Conservation (phyloP, 495 filamentous ascomycete species). For the Aspergillus bridgeri region DNA sequence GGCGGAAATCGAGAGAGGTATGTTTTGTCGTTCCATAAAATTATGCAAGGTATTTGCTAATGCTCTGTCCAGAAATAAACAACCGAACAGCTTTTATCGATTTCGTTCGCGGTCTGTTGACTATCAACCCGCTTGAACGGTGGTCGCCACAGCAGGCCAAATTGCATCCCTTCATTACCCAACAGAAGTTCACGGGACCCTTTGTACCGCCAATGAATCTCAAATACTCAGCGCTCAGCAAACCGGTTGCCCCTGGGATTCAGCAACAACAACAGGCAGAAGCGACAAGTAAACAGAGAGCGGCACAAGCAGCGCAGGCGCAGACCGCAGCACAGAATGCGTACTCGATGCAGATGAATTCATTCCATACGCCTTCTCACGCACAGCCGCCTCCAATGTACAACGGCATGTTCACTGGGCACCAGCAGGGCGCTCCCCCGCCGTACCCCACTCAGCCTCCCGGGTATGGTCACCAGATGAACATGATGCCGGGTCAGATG, state of each 20-base stretch:
- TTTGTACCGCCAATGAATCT: slow-evolving; percentile 98
- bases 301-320: slow-evolving; percentile 59
- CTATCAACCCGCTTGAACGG: slow-evolving; percentile 92
- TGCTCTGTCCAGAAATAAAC: slow-evolving; percentile 73
- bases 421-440: slow-evolving; percentile 73
- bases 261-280: slow-evolving; percentile 96
- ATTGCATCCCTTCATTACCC: slow-evolving; percentile 97
- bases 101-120: slow-evolving; percentile 92
- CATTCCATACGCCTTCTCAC: slow-evolving; percentile 49
- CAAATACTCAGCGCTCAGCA: slow-evolving; percentile 74
- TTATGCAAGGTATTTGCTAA: slow-evolving; percentile 20
- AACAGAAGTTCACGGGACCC: slow-evolving; percentile 92
- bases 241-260: slow-evolving; percentile 91
- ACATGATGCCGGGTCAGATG: slow-evolving; percentile 66
- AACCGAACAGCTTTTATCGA: slow-evolving; percentile 99
- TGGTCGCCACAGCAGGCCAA: slow-evolving; percentile 99
- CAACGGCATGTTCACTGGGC: slow-evolving; percentile 75
- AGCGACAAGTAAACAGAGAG: slow-evolving; percentile 83
- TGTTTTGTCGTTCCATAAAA: slow-evolving; percentile 24
- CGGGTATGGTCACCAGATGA: slow-evolving; percentile 71
- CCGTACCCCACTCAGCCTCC: slow-evolving; percentile 73
- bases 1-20: slow-evolving; percentile 92
- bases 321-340: slow-evolving; percentile 51
- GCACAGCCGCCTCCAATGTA: slow-evolving; percentile 65
- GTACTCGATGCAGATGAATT: slow-evolving; percentile 59